A percentile compares a stretch with the other conserved stretches of the same genome.
Evolutionary conservation across 2,329 filamentous ascomycete genomes (phyloP).

Genomic region (Phoma sp.): DNA sequence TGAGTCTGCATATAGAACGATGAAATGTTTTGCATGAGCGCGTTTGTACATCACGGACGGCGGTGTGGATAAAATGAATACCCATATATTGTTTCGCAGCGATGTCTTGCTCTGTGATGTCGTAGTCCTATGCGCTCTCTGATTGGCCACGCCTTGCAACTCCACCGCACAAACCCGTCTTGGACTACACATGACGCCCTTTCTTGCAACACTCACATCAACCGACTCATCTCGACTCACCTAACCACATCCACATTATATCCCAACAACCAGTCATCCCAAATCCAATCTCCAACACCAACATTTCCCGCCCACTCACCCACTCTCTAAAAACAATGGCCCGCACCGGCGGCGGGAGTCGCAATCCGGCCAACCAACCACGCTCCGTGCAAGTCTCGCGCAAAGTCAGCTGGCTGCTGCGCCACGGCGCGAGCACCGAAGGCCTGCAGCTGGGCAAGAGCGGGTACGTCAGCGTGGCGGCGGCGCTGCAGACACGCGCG

Average conservation of each 20-base stretch:
- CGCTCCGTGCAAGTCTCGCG: constrained; percentile 56
- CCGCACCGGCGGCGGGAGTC: constrained; percentile 44
- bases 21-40: neutral
- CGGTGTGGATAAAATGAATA: constrained; percentile 12
- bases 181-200: constrained; percentile 2
- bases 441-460: constrained; percentile 63
- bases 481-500: constrained; percentile 64
- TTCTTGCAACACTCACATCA: constrained; percentile 4
- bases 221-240: constrained; percentile 3
- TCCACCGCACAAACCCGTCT: neutral
- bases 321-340: constrained; percentile 27
- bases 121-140: neutral
- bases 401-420: constrained; percentile 61
- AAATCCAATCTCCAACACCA: constrained; percentile 10
- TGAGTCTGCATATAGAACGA: constrained; percentile 6
- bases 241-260: too few relatives aligned
- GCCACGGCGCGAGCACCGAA: constrained; percentile 68
- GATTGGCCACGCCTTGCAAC: constrained; percentile 5
- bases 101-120: neutral
- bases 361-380: constrained; percentile 46
- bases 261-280: neutral
- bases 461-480: constrained; percentile 66
- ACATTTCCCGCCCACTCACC: constrained; percentile 26
- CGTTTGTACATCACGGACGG: neutral
- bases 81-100: neutral